Evolutionary conservation across 371 early-diverging fungal genomes (phyloP), one percentile per base, ranked within the genome.

Genomic region (Conidiobolus incongruus): DNA sequence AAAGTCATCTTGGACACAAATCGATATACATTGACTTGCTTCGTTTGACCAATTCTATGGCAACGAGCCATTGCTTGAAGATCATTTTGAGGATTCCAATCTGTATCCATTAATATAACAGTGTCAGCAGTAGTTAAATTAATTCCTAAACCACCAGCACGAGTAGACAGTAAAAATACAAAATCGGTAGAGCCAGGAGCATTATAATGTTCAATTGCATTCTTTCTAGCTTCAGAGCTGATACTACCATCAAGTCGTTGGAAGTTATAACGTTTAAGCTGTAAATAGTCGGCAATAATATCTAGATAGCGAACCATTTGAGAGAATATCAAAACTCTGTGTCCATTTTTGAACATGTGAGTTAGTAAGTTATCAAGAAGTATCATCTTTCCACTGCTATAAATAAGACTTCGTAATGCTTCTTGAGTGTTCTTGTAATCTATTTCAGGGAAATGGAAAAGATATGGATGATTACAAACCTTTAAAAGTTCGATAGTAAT

Each of bases 71-170:
- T 98, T 30, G 99, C 99, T 62, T 98, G 98, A 39, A 98, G 58
- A 55, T 99, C 98, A 53, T 92, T 97, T 56, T 98, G 98, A 3
- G 99, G 99, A 57, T 99, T 99, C 87, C 98, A 99, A 56, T 99
- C 99, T 23, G 90, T 88, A 54, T 99, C 99, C 63, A 93, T 99
- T 42, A 99, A 83, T 45, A 99, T 89, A 4, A 99, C 98, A 0
- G 93, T 95, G 54, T 98, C 98, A 0, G 99, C 99, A 0, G 94
- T 91, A 24, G 83, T 89, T 32, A 99, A 60, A 53, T 99, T 99
- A 53, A 99, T 84, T 29, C 99, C 99, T 49, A 99, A 73, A 11
- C 99, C 98, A 38, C 99, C 99, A 11, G 98, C 97, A 31, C 88
- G 75, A 2, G 99, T 98, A 2, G 94, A 92, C n/a, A 98, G 65